Base-by-base conservation (phyloP, 108 stramenopile species). In the Epipyxis sp. region DNA sequence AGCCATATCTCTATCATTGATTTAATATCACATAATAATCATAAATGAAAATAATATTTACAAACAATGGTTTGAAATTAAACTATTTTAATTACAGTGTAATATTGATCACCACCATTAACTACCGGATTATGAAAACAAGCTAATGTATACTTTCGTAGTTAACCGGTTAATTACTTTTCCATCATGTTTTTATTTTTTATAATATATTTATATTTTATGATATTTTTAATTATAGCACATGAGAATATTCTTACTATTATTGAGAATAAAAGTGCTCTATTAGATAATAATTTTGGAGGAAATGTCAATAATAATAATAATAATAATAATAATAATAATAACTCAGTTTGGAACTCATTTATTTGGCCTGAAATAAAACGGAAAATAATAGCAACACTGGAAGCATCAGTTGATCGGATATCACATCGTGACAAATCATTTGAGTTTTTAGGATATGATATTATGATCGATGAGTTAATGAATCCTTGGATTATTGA, bases 381-480 rank as follows among this genome's bases (percentile, higher is more conserved):
- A 25, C 6, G 25, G 61, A 29, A 65, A 6, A 65, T 65, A 16
- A 32, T 32, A 6, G 61, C 61, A 37, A 10, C 34, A 32, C 58
- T 76, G 6, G 41, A 54, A 0, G 1, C 20, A 1, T 0, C 54
- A 0, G 44, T 40, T 30, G 1, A 2, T 40, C 30, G 59, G 20
- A 3, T 58, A 20, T 39, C 45, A 0, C 57, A 46, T 29, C 76
- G 78, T 10, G 1, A 0, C 27, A 37, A 37, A 13, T 78, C 78
- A 1, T 59, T 78, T 2, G 54, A 78, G 44, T 40, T 78, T 34
- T 59, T 78, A 29, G 78, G 78, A 43, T 59, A 68, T 2, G 78
- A 78, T 39, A 34, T 78, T n/a, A 6, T 78, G 1, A 13, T 78
- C 29, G 78, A 78, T 68, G 0, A 0, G 1, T 0, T 2, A 0